Conservation (phyloP, 345 rosid genomes). For the Heritiera littoralis region DNA sequence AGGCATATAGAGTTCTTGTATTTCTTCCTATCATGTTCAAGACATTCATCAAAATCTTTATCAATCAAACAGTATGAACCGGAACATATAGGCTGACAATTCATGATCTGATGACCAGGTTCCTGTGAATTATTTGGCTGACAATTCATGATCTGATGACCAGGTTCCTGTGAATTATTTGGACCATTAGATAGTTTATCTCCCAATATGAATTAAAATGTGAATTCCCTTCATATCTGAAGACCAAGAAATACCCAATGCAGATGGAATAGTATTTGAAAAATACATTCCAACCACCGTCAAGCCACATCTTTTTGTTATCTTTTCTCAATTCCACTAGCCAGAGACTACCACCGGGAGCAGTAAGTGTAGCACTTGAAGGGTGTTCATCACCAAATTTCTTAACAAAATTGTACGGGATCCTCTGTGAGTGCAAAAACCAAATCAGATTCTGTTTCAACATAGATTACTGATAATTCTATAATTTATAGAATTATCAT, state of each 20-base stretch:
- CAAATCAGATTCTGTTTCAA: background rate
- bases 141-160: too few species aligned
- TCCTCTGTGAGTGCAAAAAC: conserved; percentile 30
- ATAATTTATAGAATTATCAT: too few species aligned
- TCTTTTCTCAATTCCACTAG: conserved; percentile 32
- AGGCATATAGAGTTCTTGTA: conserved; percentile 10
- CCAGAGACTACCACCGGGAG: conserved; percentile 39
- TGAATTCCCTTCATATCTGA: conserved; percentile 40
- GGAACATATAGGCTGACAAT: conserved; percentile 11
- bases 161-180: conserved; percentile 20
- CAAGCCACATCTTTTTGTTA: conserved; percentile 35
- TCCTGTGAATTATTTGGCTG: conserved; percentile 20
- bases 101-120: conserved; percentile 11
- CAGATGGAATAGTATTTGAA: conserved; percentile 29
- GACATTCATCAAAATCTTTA: conserved; percentile 6
- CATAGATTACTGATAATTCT: background rate
- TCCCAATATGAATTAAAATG: conserved; percentile 36
- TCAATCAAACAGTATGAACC: background rate
- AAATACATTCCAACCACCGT: conserved; percentile 42
- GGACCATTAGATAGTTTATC: conserved; percentile 37
- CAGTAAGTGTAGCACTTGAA: conserved; percentile 24
- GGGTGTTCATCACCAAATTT: conserved; percentile 42
- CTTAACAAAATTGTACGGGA: conserved; percentile 39
- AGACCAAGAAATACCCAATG: conserved; percentile 38
- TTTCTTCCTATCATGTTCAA: background rate